Percentiles rank a stretch among this genome's conserved stretches.
These are phyloP conservation scores for Abrus precatorius DNA, from an alignment of 306 rosid genomes.

Conservation along the genomic window DNA sequence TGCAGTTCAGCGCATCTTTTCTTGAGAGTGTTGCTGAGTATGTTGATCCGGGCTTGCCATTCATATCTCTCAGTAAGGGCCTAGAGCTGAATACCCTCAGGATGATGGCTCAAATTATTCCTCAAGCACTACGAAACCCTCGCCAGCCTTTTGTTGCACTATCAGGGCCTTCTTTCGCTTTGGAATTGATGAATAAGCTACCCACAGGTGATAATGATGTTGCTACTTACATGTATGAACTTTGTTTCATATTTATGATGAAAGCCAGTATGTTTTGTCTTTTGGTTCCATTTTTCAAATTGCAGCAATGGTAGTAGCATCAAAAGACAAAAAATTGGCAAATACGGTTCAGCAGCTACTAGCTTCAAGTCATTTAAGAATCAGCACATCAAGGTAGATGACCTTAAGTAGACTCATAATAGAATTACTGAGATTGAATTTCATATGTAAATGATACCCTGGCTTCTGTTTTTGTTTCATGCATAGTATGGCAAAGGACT, in stretches of 20 bases:
- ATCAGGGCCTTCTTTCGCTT: conserved; percentile 95
- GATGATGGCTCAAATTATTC: conserved; percentile 95
- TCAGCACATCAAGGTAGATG: conserved; percentile 93
- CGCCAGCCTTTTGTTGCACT: conserved; percentile 95
- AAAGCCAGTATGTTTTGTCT: conserved; percentile 21
- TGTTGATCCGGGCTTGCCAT: conserved; percentile 87
- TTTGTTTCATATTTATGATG: conserved; percentile 19
- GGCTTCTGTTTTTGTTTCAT: conserved; percentile 31
- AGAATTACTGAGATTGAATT: conserved; percentile 24
- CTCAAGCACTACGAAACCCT: conserved; percentile 80
- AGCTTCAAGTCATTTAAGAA: conserved; percentile 81
- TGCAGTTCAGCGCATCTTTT: conserved; percentile 87
- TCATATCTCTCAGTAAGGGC: conserved; percentile 94
- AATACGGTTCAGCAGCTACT: conserved; percentile 83
- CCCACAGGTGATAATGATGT: conserved; percentile 79
- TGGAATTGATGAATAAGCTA: conserved; percentile 84
- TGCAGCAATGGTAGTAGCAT: conserved; percentile 94
- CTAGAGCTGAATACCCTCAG: conserved; percentile 89
- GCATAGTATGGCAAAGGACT: conserved; percentile 20
- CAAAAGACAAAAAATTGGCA: conserved; percentile 90
- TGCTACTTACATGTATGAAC: background rate
- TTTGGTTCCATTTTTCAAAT: conserved; percentile 42
- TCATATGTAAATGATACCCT: conserved; percentile 24
- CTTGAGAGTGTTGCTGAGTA: conserved; percentile 83
- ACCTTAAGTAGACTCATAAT: conserved; percentile 45